Evolutionary conservation across 768 basidiomycete genomes (phyloP).

Genomic region (Psilocybe cubensis): DNA sequence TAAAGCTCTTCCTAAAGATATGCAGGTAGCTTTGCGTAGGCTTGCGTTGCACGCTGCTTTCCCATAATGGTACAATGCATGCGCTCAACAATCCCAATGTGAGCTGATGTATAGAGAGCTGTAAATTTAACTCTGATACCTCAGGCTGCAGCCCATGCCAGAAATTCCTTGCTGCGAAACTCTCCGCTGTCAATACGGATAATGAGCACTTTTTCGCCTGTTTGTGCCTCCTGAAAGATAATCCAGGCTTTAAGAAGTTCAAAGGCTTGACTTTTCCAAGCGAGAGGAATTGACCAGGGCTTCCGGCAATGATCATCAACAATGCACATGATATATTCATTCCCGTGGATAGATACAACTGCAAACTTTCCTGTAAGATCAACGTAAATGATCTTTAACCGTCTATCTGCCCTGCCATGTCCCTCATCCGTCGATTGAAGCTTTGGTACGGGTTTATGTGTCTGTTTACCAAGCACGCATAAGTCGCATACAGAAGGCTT

Average conservation of each 20-base stretch:
- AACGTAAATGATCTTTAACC: constrained; percentile 33
- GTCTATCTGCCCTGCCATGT: constrained; percentile 25
- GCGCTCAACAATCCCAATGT: constrained; percentile 39
- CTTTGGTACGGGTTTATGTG: constrained; percentile 31
- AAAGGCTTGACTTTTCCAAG: constrained; percentile 28
- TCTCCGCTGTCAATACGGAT: constrained; percentile 25
- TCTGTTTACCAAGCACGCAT: constrained; percentile 45
- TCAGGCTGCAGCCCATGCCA: constrained; percentile 13
- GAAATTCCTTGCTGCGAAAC: constrained; percentile 21
- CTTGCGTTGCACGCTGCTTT: constrained; percentile 30
- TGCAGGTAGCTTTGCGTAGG: constrained; percentile 25
- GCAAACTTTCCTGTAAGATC: constrained; percentile 29
- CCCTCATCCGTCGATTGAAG: constrained; percentile 23
- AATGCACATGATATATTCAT: constrained; percentile 34
- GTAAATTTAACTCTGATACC: constrained; percentile 22
- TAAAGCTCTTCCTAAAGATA: constrained; percentile 38
- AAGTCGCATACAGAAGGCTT: constrained; percentile 31
- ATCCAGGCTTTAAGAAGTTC: constrained; percentile 31
- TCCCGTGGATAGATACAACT: constrained; percentile 26
- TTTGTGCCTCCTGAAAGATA: constrained; percentile 20
- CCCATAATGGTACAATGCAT: constrained; percentile 37
- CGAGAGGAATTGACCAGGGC: constrained; percentile 36
- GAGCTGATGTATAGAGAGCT: constrained; percentile 33
- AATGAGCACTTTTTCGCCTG: constrained; percentile 15
- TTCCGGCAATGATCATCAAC: constrained; percentile 34